These are phyloP conservation scores for Beverwykella pulmonaria DNA, from an alignment of 495 filamentous ascomycete genomes.

Conservation along the genomic window DNA sequence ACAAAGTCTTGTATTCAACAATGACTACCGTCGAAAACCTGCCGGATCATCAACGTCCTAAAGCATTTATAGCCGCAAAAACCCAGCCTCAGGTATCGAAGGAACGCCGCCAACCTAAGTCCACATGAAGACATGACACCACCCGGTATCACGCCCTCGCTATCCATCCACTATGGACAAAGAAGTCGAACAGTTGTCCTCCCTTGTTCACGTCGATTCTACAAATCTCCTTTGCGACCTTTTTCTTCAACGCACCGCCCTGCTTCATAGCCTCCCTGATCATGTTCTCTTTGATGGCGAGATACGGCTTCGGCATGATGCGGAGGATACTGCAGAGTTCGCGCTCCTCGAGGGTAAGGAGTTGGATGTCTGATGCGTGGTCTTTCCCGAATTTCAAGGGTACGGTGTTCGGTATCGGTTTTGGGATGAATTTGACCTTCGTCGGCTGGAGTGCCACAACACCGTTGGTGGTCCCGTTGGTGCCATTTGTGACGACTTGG, in stretches of 20 bases:
- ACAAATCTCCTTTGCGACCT: conserved; percentile 73
- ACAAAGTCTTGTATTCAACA: conserved; percentile 1
- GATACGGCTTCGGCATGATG: conserved; percentile 87
- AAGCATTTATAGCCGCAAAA: not conserved
- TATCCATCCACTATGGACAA: conserved; percentile 91
- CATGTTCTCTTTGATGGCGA: conserved; percentile 88
- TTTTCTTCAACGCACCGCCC: conserved; percentile 87
- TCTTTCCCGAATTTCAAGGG: conserved; percentile 74
- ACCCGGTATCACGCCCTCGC: conserved; percentile 55
- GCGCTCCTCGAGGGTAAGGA: conserved; percentile 80
- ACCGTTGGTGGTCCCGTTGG: conserved; percentile 37
- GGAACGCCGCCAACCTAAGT: not conserved
- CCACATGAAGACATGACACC: not conserved
- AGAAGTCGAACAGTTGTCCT: conserved; percentile 85
- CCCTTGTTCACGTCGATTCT: conserved; percentile 69
- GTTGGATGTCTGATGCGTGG: conserved; percentile 77
- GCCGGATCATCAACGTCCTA: not conserved
- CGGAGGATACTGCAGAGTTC: conserved; percentile 82
- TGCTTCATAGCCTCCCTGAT: conserved; percentile 86
- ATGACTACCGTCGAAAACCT: not conserved
- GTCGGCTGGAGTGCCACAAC: conserved; percentile 18
- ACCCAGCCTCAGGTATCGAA: not conserved
- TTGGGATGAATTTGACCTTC: conserved; percentile 38
- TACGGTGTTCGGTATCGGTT: conserved; percentile 57
- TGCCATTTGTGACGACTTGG: conserved; percentile 27